phyloP scores from a whole-genome alignment of 116 monocot genomes.

The Cymodocea nodosa region DNA sequence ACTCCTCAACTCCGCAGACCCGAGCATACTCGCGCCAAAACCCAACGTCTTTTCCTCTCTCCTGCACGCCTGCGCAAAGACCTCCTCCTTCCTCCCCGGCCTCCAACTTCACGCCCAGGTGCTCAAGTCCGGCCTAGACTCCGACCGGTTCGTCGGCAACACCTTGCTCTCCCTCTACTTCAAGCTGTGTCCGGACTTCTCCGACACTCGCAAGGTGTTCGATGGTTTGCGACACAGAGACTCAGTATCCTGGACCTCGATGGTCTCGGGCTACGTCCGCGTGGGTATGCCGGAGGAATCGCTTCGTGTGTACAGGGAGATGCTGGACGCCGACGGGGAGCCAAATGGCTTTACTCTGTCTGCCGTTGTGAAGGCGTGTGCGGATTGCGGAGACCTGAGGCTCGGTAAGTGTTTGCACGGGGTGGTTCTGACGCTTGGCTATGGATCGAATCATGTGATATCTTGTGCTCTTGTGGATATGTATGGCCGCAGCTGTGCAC shows the following conservation, averaged over 20 bases:
- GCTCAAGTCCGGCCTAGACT: constrained; percentile 57
- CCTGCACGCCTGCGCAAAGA: constrained; percentile 33
- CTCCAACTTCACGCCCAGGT: constrained; percentile 46
- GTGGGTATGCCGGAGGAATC: constrained; percentile 24
- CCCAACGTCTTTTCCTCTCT: constrained; percentile 35
- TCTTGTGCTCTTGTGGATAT: constrained; percentile 46
- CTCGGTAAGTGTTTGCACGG: constrained; percentile 45
- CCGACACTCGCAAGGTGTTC: constrained; percentile 40
- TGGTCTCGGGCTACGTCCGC: constrained; percentile 56
- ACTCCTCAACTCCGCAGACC: constrained; percentile 8
- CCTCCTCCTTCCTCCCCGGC: constrained; percentile 36
- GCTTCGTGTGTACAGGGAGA: constrained; percentile 25
- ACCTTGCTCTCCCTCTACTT: constrained; percentile 72
- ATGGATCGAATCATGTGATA: constrained; percentile 34
- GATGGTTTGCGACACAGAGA: constrained; percentile 42
- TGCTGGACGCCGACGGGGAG: constrained; percentile 16
- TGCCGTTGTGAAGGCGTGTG: constrained; percentile 21
- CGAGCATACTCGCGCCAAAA: not conserved
- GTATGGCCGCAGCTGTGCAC: constrained; percentile 29
- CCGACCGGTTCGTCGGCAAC: constrained; percentile 67
- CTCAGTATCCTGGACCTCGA: constrained; percentile 71
- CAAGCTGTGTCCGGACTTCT: constrained; percentile 41
- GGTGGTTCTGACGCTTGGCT: constrained; percentile 25
- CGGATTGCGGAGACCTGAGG: constrained; percentile 8
- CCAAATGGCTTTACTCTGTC: constrained; percentile 37